phyloP scores from a whole-genome alignment of 23 red algal genomes.

The Gracilaria vermiculophylla region DNA sequence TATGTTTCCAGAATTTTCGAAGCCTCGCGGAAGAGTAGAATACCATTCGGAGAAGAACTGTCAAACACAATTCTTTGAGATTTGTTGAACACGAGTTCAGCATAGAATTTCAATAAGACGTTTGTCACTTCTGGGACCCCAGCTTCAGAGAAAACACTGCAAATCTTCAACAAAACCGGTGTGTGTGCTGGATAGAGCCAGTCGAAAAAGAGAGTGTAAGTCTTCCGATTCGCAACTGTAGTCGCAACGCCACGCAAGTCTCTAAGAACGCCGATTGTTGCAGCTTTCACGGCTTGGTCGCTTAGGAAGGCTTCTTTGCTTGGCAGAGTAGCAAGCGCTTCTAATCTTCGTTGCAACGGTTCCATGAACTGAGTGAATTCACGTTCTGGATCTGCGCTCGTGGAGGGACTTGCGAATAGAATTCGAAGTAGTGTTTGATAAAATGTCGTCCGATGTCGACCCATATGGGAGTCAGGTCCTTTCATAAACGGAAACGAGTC shows the following conservation, averaged over 20 bases:
- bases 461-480: conserved; percentile 81
- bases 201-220: conserved; percentile 74
- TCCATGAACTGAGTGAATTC: conserved; percentile 80
- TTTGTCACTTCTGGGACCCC: conserved; percentile 62
- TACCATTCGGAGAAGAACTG: conserved; percentile 77
- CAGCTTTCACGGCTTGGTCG: conserved; percentile 52
- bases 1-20: conserved; percentile 82
- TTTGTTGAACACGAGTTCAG: conserved; percentile 77
- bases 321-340: conserved; percentile 43
- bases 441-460: conserved; percentile 77
- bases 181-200: conserved; percentile 69
- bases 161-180: conserved; percentile 66
- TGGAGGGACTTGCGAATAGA: conserved; percentile 53
- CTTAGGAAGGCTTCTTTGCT: conserved; percentile 62
- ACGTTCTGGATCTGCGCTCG: conserved; percentile 65
- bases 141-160: conserved; percentile 72
- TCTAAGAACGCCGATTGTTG: conserved; percentile 72
- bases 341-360: conserved; percentile 57
- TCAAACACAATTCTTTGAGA: conserved; percentile 81
- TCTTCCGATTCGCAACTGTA: conserved; percentile 51
- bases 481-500: conserved; percentile 84
- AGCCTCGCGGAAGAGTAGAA: conserved; percentile 80
- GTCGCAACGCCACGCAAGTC: conserved; percentile 67
- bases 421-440: conserved; percentile 71
- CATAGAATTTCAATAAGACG: conserved; percentile 69